phyloP scores from a whole-genome alignment of 129 eudicot species.

The Arctium minus region DNA sequence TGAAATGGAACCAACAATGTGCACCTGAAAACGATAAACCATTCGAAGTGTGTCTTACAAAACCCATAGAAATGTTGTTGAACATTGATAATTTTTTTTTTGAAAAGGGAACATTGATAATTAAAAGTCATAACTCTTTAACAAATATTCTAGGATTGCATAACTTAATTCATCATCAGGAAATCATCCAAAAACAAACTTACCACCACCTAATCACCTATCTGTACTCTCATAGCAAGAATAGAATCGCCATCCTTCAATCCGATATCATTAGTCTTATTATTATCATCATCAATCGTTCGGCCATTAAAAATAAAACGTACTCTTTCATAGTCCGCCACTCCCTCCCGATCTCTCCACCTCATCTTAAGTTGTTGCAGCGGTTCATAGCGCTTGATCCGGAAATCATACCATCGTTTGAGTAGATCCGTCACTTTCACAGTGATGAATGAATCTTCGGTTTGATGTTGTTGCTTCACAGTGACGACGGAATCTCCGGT shows the following conservation, averaged over 20 bases:
- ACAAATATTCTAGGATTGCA: too few relatives aligned
- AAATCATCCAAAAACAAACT: not conserved
- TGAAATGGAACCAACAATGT: too few relatives aligned
- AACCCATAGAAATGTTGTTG: too few relatives aligned
- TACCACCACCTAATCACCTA: not conserved
- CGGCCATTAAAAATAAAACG: not conserved
- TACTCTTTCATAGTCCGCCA: not conserved
- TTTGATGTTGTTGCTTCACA: too few relatives aligned
- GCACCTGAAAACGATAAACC: too few relatives aligned
- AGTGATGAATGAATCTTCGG: not conserved
- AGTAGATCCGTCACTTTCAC: not conserved
- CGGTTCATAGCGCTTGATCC: not conserved
- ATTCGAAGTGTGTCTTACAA: too few relatives aligned
- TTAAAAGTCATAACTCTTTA: too few relatives aligned
- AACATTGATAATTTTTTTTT: too few relatives aligned
- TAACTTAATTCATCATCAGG: too few relatives aligned
- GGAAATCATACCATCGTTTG: not conserved
- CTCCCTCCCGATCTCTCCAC: not conserved
- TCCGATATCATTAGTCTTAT: not conserved
- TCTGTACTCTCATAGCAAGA: not conserved
- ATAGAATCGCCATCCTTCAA: conserved; percentile 10
- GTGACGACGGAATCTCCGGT: not conserved
- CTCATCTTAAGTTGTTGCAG: conserved; percentile 3
- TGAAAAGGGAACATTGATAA: too few relatives aligned
- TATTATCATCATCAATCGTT: not conserved